Evolutionary conservation across 2,329 filamentous ascomycete genomes (phyloP).

Genomic region (Aphanocladium album): DNA sequence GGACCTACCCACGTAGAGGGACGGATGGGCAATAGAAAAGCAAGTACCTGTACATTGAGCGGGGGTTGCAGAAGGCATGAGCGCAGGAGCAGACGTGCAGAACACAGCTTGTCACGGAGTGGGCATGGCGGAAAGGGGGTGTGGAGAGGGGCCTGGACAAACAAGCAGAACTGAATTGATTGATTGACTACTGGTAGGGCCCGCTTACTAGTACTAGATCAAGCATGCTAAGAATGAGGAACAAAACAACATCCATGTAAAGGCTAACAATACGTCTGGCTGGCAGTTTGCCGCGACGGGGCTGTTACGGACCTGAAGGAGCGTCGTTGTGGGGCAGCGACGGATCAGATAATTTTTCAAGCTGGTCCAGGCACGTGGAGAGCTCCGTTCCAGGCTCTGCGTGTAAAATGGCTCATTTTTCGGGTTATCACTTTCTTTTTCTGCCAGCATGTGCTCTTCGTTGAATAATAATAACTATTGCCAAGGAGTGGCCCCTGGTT

Average conservation of each 20-base stretch:
- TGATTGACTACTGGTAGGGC: not conserved
- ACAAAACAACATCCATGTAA: not conserved
- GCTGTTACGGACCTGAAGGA: not conserved
- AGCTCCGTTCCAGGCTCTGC: not conserved
- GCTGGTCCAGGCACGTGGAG: not conserved
- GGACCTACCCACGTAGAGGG: not conserved
- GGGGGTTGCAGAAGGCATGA: not conserved
- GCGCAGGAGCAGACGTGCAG: not conserved
- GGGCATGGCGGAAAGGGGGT: not conserved
- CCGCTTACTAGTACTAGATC: not conserved
- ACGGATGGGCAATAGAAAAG: not conserved
- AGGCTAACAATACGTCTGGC: not conserved
- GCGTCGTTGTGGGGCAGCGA: constrained; percentile 15
- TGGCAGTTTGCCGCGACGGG: not conserved
- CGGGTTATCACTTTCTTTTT: constrained; percentile 1
- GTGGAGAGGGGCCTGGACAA: not conserved
- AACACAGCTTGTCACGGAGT: not conserved
- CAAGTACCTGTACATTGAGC: constrained; percentile 12
- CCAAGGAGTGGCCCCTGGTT: not conserved
- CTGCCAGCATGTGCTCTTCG: not conserved
- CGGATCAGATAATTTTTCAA: constrained; percentile 33
- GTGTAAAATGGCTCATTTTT: constrained; percentile 10
- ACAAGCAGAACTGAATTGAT: not conserved
- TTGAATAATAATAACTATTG: not conserved
- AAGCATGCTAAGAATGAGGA: not conserved